Percentiles rank a stretch among this genome's conserved stretches.
Conservation (phyloP, 2,329 filamentous ascomycete genomes). For the Sclerotinia spermophila region DNA sequence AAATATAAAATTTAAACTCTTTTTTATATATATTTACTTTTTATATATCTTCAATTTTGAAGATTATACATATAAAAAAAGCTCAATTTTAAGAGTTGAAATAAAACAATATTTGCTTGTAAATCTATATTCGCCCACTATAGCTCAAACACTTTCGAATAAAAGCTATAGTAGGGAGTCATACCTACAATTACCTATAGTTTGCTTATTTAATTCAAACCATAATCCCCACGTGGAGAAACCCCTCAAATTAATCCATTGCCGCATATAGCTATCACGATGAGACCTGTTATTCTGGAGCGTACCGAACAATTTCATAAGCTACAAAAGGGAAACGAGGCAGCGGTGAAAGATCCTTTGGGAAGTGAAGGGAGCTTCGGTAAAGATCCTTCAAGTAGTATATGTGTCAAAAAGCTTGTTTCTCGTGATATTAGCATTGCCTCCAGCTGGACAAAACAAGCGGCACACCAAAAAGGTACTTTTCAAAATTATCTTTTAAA, state of each 20-base stretch:
- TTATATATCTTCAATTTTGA: too few species aligned
- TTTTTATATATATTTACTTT: too few species aligned
- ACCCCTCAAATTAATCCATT: neutral
- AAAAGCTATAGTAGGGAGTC: too few species aligned
- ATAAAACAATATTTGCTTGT: neutral
- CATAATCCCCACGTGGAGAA: neutral
- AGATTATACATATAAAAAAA: too few species aligned
- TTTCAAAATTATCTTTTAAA: too few species aligned
- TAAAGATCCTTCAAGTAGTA: neutral
- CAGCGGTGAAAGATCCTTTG: neutral
- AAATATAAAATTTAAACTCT: too few species aligned
- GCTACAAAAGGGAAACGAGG: neutral
- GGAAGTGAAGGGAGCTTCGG: neutral
- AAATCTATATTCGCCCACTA: too few species aligned
- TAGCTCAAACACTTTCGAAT: too few species aligned
- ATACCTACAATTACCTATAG: neutral
- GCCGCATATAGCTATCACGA: neutral
- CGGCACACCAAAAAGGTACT: too few species aligned
- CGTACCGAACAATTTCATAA: neutral
- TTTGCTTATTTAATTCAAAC: neutral
- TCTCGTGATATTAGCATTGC: neutral
- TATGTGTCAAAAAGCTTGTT: neutral
- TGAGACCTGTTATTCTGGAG: neutral
- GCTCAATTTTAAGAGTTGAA: too few species aligned
- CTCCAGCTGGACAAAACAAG: too few species aligned